Base-by-base conservation (phyloP, 2,329 filamentous ascomycete genomes). In the Trichoderma guizhouense region DNA sequence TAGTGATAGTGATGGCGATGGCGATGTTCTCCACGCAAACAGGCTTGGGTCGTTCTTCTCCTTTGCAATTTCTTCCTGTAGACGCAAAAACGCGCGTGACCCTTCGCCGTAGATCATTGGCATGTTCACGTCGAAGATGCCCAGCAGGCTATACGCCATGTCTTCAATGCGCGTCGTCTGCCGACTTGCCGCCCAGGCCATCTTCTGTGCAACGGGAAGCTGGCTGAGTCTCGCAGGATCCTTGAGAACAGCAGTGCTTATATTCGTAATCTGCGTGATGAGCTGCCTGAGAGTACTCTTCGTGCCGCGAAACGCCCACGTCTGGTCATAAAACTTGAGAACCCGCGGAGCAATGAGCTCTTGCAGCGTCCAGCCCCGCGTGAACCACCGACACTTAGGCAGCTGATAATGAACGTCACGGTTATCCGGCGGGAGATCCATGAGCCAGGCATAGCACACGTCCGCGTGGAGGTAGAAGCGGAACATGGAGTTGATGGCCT, bases 281-380 rank as follows among this genome's bases (percentile, higher is more conserved):
- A 47, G 43, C 1, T 21, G 43, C 21, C 43, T n/a, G 2, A 47
- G 43, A 3, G 8, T 47, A 8, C 43, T 47, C 18, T 47, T 47
- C 8, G 43, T 47, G 8, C 43, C 43, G 1, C 43, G 43, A 21
- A 47, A 47, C 7, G 43, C n/a, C 43, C 43, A 47, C 18, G 18
- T 47, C 43, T 47, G 43, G 1, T 47, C 43, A 15, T 76, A 80
- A 62, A 80, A 80, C 8, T 76, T 73, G 12, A 79, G 73, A 3
- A 62, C 36, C 18, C 64, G 61, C 0, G 79, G 78, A 5, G 79
- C 79, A 7, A 80, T 72, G 30, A 80, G 75, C 15, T 80, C 79
- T n/a, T 79, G 77, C 0, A 80, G 64, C 24, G 63, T 66, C 63
- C 63, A 66, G 0, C 63, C 63, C 0, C 63, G 63, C 0, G 63